Evolutionary conservation across 164 flowering plant species (phyloP).

Genomic region (Stephania yunnanensis): DNA sequence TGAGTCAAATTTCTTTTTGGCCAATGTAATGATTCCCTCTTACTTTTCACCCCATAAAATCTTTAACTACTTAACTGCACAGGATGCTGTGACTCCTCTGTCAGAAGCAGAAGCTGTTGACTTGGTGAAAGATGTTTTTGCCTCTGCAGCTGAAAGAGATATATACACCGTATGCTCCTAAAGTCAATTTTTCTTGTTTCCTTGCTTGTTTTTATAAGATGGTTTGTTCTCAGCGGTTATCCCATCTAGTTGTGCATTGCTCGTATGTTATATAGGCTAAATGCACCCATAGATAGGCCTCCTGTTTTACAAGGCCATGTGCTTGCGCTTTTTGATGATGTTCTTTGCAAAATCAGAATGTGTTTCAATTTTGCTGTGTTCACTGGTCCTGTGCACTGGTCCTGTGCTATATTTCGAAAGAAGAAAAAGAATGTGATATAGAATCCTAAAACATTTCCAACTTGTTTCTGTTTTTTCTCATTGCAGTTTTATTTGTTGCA

Average conservation of each 20-base stretch:
- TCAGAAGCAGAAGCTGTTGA: conserved; percentile 81
- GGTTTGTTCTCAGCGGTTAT: too few species aligned
- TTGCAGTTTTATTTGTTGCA: not conserved
- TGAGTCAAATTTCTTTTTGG: not conserved
- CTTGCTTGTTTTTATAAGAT: not conserved
- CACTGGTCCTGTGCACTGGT: not conserved
- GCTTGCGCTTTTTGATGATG: not conserved
- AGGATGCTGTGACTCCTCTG: conserved; percentile 97
- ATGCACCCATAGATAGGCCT: not conserved
- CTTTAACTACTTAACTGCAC: conserved; percentile 7
- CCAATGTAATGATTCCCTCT: not conserved
- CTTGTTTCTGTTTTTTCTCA: not conserved
- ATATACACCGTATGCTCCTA: conserved; percentile 74
- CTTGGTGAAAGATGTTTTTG: conserved; percentile 88
- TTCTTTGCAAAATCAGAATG: not conserved
- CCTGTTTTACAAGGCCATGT: not conserved
- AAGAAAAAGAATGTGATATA: conserved; percentile 1
- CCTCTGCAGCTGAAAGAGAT: conserved; percentile 95
- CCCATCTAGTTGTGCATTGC: too few species aligned
- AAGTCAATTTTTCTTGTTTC: not conserved
- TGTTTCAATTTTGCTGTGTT: too few species aligned
- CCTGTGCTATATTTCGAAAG: not conserved
- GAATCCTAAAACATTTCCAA: not conserved
- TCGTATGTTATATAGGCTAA: not conserved
- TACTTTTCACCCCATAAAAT: not conserved